phyloP scores from a whole-genome alignment of 140 eudicot species.

The Stevia rebaudiana region DNA sequence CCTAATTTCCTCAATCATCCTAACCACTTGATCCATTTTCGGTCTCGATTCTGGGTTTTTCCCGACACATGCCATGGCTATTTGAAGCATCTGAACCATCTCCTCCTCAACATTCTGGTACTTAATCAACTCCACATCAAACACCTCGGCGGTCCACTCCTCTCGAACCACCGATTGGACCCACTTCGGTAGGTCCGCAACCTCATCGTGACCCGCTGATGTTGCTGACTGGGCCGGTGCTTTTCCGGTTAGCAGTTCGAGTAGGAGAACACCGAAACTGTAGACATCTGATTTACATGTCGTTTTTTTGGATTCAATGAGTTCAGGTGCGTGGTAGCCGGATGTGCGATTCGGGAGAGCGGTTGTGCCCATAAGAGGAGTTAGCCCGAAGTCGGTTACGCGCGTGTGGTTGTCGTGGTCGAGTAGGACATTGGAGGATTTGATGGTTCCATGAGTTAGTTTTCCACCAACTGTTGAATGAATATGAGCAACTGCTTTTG shows the following conservation, averaged over 20 bases:
- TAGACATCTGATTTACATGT: conserved; percentile 62
- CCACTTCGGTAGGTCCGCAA: conserved; percentile 67
- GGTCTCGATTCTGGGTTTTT: conserved; percentile 57
- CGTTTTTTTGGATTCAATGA: conserved; percentile 34
- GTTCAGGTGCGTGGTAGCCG: conserved; percentile 53
- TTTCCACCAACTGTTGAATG: conserved; percentile 38
- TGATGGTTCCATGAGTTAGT: conserved; percentile 53
- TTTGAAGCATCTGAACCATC: conserved; percentile 82
- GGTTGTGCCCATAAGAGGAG: conserved; percentile 44
- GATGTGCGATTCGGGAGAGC: conserved; percentile 30
- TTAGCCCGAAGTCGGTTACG: conserved; percentile 46
- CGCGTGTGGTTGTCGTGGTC: conserved; percentile 36
- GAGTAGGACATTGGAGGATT: conserved; percentile 51
- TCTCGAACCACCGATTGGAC: conserved; percentile 75
- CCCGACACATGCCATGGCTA: conserved; percentile 71
- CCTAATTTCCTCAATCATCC: conserved; percentile 56
- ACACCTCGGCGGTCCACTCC: conserved; percentile 86
- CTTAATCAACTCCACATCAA: conserved; percentile 54
- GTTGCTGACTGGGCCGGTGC: conserved; percentile 45
- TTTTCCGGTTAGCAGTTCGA: conserved; percentile 74
- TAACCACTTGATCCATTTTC: conserved; percentile 51
- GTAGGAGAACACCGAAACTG: conserved; percentile 72
- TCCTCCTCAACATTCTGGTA: conserved; percentile 58
- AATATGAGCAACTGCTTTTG: conserved; percentile 66
- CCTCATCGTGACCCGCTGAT: conserved; percentile 43